Conservation (phyloP, 225 moss, liverwort and hornwort genomes). For the Lunularia cruciata region DNA sequence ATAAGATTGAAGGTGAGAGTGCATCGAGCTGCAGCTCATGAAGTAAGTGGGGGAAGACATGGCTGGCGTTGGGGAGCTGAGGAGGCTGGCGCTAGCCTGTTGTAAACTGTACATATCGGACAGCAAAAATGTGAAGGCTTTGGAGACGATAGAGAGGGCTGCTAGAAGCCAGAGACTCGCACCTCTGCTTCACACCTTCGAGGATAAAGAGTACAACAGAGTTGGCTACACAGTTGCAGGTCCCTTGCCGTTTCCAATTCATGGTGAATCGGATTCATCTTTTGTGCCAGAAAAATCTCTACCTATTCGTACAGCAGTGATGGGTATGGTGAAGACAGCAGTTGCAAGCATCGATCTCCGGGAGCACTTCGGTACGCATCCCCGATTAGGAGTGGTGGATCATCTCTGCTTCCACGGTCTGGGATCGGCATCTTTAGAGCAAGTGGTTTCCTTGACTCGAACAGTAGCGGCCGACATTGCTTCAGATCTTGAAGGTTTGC, state of each 20-base stretch:
- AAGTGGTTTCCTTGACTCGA: slow-evolving; percentile 64
- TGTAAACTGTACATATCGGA: slow-evolving; percentile 95
- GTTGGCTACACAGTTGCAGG: slow-evolving; percentile 90
- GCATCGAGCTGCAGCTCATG: neutral
- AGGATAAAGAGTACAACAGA: slow-evolving; percentile 83
- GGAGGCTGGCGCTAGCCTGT: slow-evolving; percentile 64
- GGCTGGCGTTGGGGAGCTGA: slow-evolving; percentile 34
- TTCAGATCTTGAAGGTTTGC: slow-evolving; percentile 62
- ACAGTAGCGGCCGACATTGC: slow-evolving; percentile 80
- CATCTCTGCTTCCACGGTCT: slow-evolving; percentile 86
- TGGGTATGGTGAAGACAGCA: slow-evolving; percentile 65
- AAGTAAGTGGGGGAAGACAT: neutral
- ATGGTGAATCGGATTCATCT: neutral
- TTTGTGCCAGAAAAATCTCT: slow-evolving; percentile 8
- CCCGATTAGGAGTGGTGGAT: slow-evolving; percentile 87
- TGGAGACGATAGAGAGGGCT: slow-evolving; percentile 59
- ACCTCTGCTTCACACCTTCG: slow-evolving; percentile 75
- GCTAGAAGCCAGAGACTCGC: slow-evolving; percentile 55
- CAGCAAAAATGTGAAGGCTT: slow-evolving; percentile 53
- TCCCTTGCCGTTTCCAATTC: slow-evolving; percentile 32
- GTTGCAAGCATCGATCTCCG: slow-evolving; percentile 61
- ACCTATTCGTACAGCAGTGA: slow-evolving; percentile 55
- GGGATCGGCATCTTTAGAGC: slow-evolving; percentile 52
- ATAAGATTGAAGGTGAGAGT: neutral
- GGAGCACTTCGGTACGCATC: slow-evolving; percentile 81